A percentile compares a stretch with the other conserved stretches of the same genome.
Evolutionary conservation across 495 filamentous ascomycete genomes (phyloP).

Genomic region (Penicillium fimorum): DNA sequence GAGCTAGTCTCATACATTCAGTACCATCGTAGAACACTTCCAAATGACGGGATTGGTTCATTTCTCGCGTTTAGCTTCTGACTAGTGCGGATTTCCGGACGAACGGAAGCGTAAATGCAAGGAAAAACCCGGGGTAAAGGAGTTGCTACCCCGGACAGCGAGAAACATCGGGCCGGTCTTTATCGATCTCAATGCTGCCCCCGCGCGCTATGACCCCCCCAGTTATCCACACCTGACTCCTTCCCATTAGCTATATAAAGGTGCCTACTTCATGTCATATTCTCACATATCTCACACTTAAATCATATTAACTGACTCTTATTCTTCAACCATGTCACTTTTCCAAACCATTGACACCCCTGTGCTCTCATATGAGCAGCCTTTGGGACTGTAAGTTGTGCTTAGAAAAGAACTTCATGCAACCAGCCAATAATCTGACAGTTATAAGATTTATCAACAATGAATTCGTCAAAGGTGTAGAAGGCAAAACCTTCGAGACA

Average conservation of each 20-base stretch:
- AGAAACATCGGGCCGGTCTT: slow-evolving; percentile 3
- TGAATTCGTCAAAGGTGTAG: slow-evolving; percentile 74
- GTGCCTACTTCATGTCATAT: neutral
- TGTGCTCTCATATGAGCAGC: slow-evolving; percentile 9
- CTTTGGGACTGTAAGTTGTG: slow-evolving; percentile 6
- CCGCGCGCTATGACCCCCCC: neutral
- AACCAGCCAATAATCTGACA: neutral
- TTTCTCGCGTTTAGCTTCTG: neutral
- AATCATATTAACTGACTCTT: neutral
- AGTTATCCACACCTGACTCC: neutral
- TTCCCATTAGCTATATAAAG: neutral
- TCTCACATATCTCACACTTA: neutral
- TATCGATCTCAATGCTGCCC: neutral
- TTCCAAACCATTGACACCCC: slow-evolving; percentile 5
- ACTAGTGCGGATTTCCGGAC: neutral
- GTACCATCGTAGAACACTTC: neutral
- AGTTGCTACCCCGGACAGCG: neutral
- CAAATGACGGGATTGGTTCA: neutral
- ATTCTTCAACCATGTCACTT: neutral
- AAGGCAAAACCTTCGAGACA: slow-evolving; percentile 50
- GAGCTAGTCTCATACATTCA: neutral
- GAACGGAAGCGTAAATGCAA: neutral
- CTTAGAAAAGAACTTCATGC: neutral
- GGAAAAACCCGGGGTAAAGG: too few species aligned
- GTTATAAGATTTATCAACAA: slow-evolving; percentile 74